These are phyloP conservation scores for Colletotrichum trifolii DNA, from an alignment of 2,329 filamentous ascomycete genomes.

Conservation along the genomic window DNA sequence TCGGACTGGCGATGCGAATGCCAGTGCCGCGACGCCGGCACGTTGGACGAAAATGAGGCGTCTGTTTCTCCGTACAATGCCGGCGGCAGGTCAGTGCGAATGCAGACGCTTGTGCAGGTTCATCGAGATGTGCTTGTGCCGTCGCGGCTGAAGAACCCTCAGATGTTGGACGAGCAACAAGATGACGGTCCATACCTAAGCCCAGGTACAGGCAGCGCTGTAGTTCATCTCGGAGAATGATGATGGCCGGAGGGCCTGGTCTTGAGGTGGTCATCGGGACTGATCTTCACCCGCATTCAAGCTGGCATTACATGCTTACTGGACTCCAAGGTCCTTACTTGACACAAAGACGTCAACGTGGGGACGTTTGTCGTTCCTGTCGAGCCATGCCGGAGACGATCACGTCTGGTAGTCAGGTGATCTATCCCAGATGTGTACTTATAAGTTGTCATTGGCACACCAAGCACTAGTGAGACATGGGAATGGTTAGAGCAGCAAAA, in stretches of 20 bases:
- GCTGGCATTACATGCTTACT: not conserved
- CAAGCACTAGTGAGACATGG: too few species aligned
- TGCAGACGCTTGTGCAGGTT: not conserved
- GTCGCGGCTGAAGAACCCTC: not conserved
- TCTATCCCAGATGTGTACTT: too few species aligned
- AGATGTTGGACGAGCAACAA: constrained; percentile 3
- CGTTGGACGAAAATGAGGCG: constrained; percentile 24
- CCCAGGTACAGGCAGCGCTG: constrained; percentile 1
- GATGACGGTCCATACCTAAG: constrained; percentile 27
- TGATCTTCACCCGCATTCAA: constrained; percentile 26
- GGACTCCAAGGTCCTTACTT: constrained; percentile 6
- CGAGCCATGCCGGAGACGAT: constrained; percentile 11
- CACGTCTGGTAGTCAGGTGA: constrained; percentile 9
- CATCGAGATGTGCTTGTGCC: constrained; percentile 22
- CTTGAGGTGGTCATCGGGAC: constrained; percentile 5
- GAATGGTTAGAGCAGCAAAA: too few species aligned
- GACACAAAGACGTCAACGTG: constrained; percentile 28
- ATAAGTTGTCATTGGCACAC: too few species aligned
- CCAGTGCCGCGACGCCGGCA: constrained; percentile 11
- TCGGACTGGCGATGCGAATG: too few species aligned
- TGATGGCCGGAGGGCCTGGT: constrained; percentile 6
- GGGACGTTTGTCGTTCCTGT: constrained; percentile 28
- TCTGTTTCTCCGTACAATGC: not conserved
- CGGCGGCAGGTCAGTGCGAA: too few species aligned
- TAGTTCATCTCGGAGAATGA: constrained; percentile 12